Base-by-base conservation (phyloP, 257 asterid genomes). In the Solanum piurae region DNA sequence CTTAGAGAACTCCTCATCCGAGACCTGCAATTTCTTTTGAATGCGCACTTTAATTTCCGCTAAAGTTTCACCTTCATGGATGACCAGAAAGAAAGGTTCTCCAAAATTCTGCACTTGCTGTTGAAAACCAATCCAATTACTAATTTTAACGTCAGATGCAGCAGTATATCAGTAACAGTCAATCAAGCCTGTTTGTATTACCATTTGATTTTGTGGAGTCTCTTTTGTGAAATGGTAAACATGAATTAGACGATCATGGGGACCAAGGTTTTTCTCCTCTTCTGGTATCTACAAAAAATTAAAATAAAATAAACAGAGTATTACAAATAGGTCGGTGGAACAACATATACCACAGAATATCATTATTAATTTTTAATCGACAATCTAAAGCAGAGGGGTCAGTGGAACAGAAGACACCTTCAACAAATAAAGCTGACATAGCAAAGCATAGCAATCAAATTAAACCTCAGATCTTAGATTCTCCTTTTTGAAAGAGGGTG, bases 71-170 rank as follows among this genome's bases (percentile, higher is more conserved):
- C 97, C 99, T 90, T 97, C 99, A 84, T 92, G 98, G 84, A 97
- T 92, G 88, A 94, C 96, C 92, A 97, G 90, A 87, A 96, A 95
- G 93, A 97, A 96, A 37, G 99, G 99, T 49, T 97, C 99, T 89
- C 99, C 99, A 29, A 97, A 97, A 89, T 96, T 95, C 93, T 94
- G 98, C 90, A 95, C 94, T 92, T 94, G 98, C 99, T 96, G 96
- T 91, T 79, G 40, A 55, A 29, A 62, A 62, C 49, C 11, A 79
- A 83, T 55, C 25, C 42, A 58, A 68, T 80, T 52, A 82, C 82
- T 34, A 71, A 37, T 52, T 29, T 87, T 27, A 73, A 79, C 4
- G 34, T 38, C 64, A 69, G 68, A 86, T 71, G 80, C 82, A 88
- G 23, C 27, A 89, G 23, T n/a, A 31, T 42, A 73, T 76, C 73